A percentile compares a stretch with the other conserved stretches of the same genome.
These are phyloP conservation scores for Cadophora malorum DNA, from an alignment of 2,329 filamentous ascomycete genomes.

Conservation along the genomic window DNA sequence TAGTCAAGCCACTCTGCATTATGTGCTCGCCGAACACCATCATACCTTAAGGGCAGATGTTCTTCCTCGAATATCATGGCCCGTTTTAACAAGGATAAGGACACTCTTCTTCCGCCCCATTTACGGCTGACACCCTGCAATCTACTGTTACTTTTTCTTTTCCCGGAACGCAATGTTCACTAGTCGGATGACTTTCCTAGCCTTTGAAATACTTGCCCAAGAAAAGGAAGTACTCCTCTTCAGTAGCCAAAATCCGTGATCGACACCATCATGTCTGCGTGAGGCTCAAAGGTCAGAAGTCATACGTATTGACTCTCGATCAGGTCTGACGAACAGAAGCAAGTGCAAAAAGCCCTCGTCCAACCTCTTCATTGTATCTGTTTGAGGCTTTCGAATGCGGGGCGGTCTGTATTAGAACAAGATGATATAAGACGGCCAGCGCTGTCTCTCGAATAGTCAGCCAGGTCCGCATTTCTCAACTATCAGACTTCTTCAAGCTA, in stretches of 20 bases:
- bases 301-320: background rate
- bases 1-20: background rate
- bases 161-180: background rate
- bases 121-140: background rate
- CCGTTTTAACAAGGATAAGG: background rate
- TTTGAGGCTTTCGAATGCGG: conserved; percentile 2
- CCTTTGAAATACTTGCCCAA: background rate
- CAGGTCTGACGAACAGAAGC: conserved; percentile 18
- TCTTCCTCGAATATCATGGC: background rate
- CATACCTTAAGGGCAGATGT: background rate
- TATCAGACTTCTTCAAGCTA: background rate
- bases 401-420: background rate
- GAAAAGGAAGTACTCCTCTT: conserved; percentile 11
- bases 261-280: background rate
- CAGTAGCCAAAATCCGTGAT: background rate
- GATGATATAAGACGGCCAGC: conserved; percentile 12
- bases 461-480: conserved; percentile 1
- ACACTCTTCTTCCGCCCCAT: background rate
- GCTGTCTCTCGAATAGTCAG: conserved; percentile 2
- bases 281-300: conserved; percentile 8
- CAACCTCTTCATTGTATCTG: background rate
- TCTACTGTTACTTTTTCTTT: conserved; percentile 1
- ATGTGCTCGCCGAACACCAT: background rate
- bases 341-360: conserved; percentile 8
- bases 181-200: conserved; percentile 14